These are phyloP conservation scores for Terana coerulea DNA, from an alignment of 768 basidiomycete genomes.

Conservation along the genomic window DNA sequence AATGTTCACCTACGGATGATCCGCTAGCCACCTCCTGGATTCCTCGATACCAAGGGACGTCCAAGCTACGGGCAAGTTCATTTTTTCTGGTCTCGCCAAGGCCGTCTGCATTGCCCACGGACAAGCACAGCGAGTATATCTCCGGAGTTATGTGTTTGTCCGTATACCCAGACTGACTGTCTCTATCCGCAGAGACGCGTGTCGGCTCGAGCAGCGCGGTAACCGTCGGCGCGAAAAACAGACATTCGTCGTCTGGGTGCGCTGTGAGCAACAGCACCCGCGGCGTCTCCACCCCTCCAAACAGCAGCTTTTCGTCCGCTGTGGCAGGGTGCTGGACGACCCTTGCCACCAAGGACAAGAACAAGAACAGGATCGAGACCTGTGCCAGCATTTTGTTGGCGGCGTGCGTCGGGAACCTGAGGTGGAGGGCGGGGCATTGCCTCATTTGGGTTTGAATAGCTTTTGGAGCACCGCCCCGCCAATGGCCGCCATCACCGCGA, in stretches of 20 bases:
- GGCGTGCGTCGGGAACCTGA: too few species aligned
- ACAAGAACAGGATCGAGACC: not conserved
- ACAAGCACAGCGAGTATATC: constrained; percentile 69
- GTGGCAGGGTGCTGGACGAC: not conserved
- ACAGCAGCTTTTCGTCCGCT: not conserved
- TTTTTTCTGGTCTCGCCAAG: constrained; percentile 53
- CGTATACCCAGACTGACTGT: not conserved
- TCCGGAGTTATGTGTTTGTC: constrained; percentile 23
- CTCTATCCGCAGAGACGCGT: not conserved
- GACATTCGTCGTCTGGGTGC: constrained; percentile 92
- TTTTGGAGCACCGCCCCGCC: too few species aligned
- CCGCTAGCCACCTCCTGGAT: constrained; percentile 54
- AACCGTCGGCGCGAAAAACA: constrained; percentile 91
- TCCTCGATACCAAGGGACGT: constrained; percentile 59
- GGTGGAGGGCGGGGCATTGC: too few species aligned
- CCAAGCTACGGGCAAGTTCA: constrained; percentile 64
- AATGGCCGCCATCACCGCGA: too few species aligned
- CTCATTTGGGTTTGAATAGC: too few species aligned
- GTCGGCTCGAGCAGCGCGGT: constrained; percentile 39
- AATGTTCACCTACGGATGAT: constrained; percentile 62
- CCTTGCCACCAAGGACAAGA: not conserved
- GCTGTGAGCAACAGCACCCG: constrained; percentile 73
- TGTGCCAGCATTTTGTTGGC: not conserved
- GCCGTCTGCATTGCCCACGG: constrained; percentile 76
- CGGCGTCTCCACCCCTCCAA: not conserved